phyloP scores from a whole-genome alignment of 164 flowering plant species.

The Aristolochia californica region DNA sequence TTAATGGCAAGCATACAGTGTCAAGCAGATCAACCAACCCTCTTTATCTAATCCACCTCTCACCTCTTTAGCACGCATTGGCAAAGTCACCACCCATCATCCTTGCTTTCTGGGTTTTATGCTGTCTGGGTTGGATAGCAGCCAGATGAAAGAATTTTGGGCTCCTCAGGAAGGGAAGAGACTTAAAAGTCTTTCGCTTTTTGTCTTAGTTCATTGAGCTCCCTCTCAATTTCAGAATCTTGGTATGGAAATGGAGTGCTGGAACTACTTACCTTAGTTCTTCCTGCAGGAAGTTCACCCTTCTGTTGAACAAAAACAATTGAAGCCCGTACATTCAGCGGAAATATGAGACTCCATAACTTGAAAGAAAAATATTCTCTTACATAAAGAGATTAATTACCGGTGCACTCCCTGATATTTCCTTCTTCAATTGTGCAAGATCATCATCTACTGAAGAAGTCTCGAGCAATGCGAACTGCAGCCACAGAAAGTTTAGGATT shows the following conservation, averaged over 20 bases:
- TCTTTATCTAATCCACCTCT: background rate
- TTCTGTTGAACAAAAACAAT: conserved; percentile 27
- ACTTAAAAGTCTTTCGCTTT: conserved; percentile 63
- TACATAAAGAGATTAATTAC: conserved; percentile 21
- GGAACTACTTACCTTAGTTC: conserved; percentile 39
- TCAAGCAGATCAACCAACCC: no score
- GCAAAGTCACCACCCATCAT: no score
- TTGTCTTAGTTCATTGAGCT: conserved; percentile 73
- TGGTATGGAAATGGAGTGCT: conserved; percentile 33
- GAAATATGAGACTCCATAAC: background rate
- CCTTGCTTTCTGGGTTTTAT: no score
- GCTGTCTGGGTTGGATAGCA: no score
- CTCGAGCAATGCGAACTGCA: conserved; percentile 88
- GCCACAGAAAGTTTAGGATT: background rate
- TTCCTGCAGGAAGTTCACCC: conserved; percentile 91
- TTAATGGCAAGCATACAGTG: no score
- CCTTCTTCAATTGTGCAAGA: conserved; percentile 69
- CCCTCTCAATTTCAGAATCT: conserved; percentile 77
- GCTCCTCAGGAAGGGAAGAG: no score
- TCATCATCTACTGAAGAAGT: conserved; percentile 89
- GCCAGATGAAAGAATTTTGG: background rate
- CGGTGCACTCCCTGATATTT: conserved; percentile 63
- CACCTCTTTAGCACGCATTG: background rate
- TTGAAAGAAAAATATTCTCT: no score
- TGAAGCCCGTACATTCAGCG: background rate